phyloP scores from a whole-genome alignment of 129 eudicot genomes.

The Kitagawia praeruptora region DNA sequence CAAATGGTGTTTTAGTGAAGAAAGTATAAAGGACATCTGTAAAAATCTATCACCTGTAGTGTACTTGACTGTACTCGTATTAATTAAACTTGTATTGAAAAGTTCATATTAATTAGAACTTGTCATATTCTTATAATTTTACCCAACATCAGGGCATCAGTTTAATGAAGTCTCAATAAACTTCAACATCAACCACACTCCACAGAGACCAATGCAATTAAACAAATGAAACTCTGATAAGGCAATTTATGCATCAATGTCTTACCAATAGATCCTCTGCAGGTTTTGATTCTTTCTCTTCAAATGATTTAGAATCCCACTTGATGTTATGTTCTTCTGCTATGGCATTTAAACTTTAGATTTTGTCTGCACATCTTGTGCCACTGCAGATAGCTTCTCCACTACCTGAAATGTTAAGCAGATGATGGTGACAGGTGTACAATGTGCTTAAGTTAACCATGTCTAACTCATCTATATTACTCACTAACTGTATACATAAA shows the following conservation, averaged over 20 bases:
- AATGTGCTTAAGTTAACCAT: conserved; percentile 1
- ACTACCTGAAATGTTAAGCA: conserved; percentile 49
- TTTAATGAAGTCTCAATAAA: neutral
- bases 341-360: conserved; percentile 49
- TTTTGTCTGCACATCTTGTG: conserved; percentile 78
- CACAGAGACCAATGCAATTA: neutral
- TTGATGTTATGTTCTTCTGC: conserved; percentile 73
- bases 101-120: no score
- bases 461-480: neutral
- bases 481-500: neutral
- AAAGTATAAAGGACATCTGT: no score
- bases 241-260: conserved; percentile 5
- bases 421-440: neutral
- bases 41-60: no score
- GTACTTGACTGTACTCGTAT: no score
- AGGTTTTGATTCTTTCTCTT: conserved; percentile 48
- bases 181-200: neutral
- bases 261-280: conserved; percentile 60
- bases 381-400: conserved; percentile 75
- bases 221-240: neutral
- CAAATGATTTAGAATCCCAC: conserved; percentile 66
- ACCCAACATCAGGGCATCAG: neutral
- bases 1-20: no score
- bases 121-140: neutral
- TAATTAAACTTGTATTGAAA: no score